Evolutionary conservation across 352 stramenopile species (phyloP), one percentile per base, ranked within the genome.

Genomic region (Phytophthora sojae): DNA sequence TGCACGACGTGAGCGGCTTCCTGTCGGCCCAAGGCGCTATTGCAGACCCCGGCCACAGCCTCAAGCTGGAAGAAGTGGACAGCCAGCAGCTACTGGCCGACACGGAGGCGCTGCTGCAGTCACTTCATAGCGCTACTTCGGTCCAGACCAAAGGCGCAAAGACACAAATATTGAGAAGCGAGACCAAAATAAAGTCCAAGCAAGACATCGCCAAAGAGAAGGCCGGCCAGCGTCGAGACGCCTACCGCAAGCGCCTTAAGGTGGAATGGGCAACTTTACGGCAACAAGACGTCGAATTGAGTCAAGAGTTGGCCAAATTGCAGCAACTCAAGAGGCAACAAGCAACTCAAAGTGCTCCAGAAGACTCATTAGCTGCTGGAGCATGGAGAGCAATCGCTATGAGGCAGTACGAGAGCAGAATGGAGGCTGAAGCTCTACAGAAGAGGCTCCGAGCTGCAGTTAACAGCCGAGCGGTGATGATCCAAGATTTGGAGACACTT

Each of bases 181-280:
- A 49, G 15, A 49, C 42, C 17, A 49, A 49, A 49, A 23, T 21
- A 19, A 49, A 49, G 42, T 23, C 42, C 8, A 72, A 57, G 8
- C 15, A 23, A 17, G 57, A 62, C 6, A 32, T 58, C 6, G 59
- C 61, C 7, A 73, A 53, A 56, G 26, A 62, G 37, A 69, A 71
- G 50, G 71, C 71, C 0, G 71, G 65, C 11, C 53, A 67, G 7
- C 60, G 71, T 25, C 61, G 63, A 55, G 71, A 82, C 23, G 61
- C 65, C 19, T 79, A 80, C 26, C 75, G 75, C n/a, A 57, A 61
- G 17, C 66, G 69, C 1, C 69, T 75, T 9, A 80, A 82, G 50
- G 47, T 12, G 6, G 75, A 82, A 61, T 58, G 73, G 67, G 59
- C 60, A 39, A 71, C 61, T 42, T 61, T 82, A 52, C 60, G 72